Evolutionary conservation across 805 yeast species (phyloP), one percentile per base, ranked within the genome.

Genomic region (Tetrapisispora phaffii): DNA sequence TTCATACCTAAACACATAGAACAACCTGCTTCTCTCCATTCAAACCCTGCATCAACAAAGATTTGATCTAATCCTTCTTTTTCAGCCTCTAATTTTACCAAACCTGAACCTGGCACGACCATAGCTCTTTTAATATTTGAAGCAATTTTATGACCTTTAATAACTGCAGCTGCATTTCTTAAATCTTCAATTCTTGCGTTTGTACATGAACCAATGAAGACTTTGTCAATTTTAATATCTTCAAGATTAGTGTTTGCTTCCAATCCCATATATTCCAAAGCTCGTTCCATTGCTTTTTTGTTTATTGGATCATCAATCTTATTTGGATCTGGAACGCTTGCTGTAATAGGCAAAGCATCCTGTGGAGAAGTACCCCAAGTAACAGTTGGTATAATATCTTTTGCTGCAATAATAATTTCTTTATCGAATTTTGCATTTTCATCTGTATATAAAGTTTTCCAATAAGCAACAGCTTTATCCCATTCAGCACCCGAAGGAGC

Each of bases 321-420:
- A n/a, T 79, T 63, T 50, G 98, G 98, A 63, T 93, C 94, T 43
- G 98, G 98, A 39, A 88, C 95, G 17, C 69, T 59, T 32, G 85
- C 95, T 15, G 94, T 82, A 58, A 93, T 89, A 49, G 98, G 97
- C 52, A 93, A 73, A 39, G 97, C 97, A 63, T 93, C 98, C 70
- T 93, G 97, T 28, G 98, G 98, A 58, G 97, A 90, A 56, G 93
- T 93, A 73, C 98, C 98, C 98, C 98, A 93, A 22, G 98, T 93
- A 50, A 93, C 87, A 21, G 98, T 93, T 55, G 98, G 98, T 42
- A 85, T 79, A 49, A 93, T 81, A 57, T 90, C 97, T 22, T 74
- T 68, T 44, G 94, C 95, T 53, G 82, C 72, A 63, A 93, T 85
- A 38, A 73, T 70, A 55, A 93, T 81, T 55, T 86, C 96, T 54